Percentiles rank a stretch among this genome's conserved stretches.
Conservation (phyloP, 2,329 filamentous ascomycete genomes). For the Pseudocercospora ulei region DNA sequence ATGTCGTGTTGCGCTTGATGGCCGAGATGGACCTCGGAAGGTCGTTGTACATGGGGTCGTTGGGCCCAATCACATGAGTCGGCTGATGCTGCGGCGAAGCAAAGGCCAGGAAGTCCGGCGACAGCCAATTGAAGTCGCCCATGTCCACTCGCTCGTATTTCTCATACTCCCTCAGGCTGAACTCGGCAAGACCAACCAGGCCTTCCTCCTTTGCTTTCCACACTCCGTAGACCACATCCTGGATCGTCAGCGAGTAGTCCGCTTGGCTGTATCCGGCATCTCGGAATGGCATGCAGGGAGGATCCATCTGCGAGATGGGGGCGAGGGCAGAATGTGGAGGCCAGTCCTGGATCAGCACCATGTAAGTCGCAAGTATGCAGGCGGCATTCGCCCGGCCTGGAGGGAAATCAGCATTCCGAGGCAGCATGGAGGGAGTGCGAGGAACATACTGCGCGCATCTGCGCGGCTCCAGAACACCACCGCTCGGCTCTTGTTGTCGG, state of each 20-base stretch:
- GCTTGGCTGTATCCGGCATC: slow-evolving; percentile 98
- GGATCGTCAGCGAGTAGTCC: slow-evolving; percentile 88
- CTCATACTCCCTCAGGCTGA: slow-evolving; percentile 95
- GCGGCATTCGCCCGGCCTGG: slow-evolving; percentile 82
- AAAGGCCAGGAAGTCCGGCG: slow-evolving; percentile 88
- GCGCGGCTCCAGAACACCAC: slow-evolving; percentile 95
- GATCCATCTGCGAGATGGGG: slow-evolving; percentile 91
- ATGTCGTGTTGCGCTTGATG: slow-evolving; percentile 54
- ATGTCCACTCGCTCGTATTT: slow-evolving; percentile 91
- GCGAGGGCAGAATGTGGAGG: slow-evolving; percentile 89
- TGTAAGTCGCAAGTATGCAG: slow-evolving; percentile 92
- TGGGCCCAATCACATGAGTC: slow-evolving; percentile 59
- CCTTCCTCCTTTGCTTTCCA: slow-evolving; percentile 98
- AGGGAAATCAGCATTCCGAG: slow-evolving; percentile 23
- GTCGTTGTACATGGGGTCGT: slow-evolving; percentile 61
- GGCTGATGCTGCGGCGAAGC: slow-evolving; percentile 84
- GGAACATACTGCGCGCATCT: slow-evolving; percentile 70
- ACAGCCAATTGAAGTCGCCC: slow-evolving; percentile 99
- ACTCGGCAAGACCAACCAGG: slow-evolving; percentile 82
- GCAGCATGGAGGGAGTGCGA: background rate
- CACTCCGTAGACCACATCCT: slow-evolving; percentile 95
- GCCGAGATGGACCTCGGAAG: slow-evolving; percentile 68
- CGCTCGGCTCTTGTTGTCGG: slow-evolving; percentile 76
- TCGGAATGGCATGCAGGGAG: slow-evolving; percentile 95
- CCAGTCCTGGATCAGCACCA: slow-evolving; percentile 97